These are phyloP conservation scores for Lomentospora prolificans DNA, from an alignment of 2,329 filamentous ascomycete species.

Conservation along the genomic window DNA sequence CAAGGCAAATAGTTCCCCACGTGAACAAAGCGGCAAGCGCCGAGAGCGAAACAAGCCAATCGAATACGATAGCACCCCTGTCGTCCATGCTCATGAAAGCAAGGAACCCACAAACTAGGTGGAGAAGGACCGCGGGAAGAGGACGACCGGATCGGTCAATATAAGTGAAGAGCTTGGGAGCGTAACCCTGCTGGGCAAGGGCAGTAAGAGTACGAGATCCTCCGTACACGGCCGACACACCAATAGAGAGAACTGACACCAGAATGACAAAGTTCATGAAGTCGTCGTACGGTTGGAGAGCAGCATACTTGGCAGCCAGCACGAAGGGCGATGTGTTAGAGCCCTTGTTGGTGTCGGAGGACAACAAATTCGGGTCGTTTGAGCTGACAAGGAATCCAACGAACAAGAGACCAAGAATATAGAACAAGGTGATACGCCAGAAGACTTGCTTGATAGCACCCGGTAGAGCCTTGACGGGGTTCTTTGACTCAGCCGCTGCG, in stretches of 20 bases:
- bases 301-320: conserved; percentile 35
- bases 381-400: conserved; percentile 35
- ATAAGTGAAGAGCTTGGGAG: conserved; percentile 42
- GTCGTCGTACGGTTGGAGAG: conserved; percentile 34
- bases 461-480: conserved; percentile 62
- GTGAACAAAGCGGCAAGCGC: conserved; percentile 54
- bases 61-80: conserved; percentile 42
- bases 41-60: conserved; percentile 56
- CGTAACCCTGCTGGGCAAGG: conserved; percentile 46
- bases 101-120: conserved; percentile 36
- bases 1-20: conserved; percentile 55
- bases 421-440: conserved; percentile 41
- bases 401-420: conserved; percentile 38
- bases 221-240: conserved; percentile 44
- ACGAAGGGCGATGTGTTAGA: conserved; percentile 39
- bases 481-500: conserved; percentile 57
- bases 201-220: conserved; percentile 46
- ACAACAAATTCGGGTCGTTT: conserved; percentile 32
- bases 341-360: conserved; percentile 19
- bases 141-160: conserved; percentile 44
- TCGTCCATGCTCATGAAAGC: conserved; percentile 36
- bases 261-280: conserved; percentile 47
- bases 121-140: conserved; percentile 32
- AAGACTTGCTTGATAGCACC: conserved; percentile 69
- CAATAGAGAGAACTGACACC: conserved; percentile 43